These are phyloP conservation scores for Aureobasidium namibiae DNA, from an alignment of 2,329 filamentous ascomycete species.

Conservation along the genomic window DNA sequence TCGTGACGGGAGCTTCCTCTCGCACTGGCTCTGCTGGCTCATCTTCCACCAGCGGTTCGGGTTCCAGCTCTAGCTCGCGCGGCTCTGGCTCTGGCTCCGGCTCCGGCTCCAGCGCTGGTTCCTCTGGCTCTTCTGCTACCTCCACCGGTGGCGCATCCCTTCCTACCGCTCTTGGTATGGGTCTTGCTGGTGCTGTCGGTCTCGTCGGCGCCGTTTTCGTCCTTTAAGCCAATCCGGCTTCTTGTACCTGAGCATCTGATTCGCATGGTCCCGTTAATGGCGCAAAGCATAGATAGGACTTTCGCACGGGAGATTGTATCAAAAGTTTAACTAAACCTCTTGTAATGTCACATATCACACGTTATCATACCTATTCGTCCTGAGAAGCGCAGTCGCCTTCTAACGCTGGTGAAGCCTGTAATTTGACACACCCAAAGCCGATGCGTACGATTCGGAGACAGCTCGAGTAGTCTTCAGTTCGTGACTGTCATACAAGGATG, in stretches of 20 bases:
- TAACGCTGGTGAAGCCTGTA: background rate
- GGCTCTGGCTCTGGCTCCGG: slow-evolving; percentile 2
- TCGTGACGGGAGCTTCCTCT: background rate
- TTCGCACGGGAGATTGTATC: slow-evolving; percentile 1
- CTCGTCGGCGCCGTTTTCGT: slow-evolving; percentile 36
- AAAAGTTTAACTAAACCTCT: slow-evolving; percentile 5
- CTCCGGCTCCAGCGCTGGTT: slow-evolving; percentile 10
- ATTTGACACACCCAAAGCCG: background rate
- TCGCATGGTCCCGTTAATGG: background rate
- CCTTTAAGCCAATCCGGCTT: slow-evolving; percentile 24
- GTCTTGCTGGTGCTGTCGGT: slow-evolving; percentile 33
- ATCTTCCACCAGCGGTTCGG: background rate
- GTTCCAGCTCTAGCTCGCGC: slow-evolving; percentile 4
- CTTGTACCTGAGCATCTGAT: background rate
- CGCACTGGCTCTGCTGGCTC: background rate
- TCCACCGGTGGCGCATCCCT: slow-evolving; percentile 23
- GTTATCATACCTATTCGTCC: background rate
- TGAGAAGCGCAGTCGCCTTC: background rate
- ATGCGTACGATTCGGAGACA: background rate
- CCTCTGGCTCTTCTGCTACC: slow-evolving; percentile 13
- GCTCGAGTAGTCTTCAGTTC: background rate
- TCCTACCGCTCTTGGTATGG: slow-evolving; percentile 31
- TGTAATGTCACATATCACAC: slow-evolving; percentile 1
- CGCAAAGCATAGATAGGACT: background rate
- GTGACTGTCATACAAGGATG: background rate